Conservation (phyloP, 2,329 filamentous ascomycete species). For the Malbranchea cinnamomea region DNA sequence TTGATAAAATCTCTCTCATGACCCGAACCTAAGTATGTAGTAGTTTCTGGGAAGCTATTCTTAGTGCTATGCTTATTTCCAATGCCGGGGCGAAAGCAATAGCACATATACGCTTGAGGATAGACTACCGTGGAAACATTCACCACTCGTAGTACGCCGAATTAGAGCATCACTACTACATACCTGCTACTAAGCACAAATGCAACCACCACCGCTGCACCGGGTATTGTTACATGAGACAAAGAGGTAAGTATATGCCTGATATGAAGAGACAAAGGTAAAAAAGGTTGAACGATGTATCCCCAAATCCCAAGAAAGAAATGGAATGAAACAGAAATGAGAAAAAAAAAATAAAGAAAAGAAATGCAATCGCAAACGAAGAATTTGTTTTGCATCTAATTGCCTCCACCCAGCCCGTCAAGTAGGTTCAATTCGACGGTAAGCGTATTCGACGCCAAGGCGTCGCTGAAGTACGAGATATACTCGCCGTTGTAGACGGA, state of each 20-base stretch:
- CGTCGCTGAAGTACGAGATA: conserved; percentile 39
- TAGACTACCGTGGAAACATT: too few relatives aligned
- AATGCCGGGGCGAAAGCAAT: background rate
- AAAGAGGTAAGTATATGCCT: background rate
- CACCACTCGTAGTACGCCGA: too few relatives aligned
- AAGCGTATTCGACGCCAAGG: conserved; percentile 34
- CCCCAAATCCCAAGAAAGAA: background rate
- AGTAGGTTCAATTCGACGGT: conserved; percentile 31
- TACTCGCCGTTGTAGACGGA: conserved; percentile 34
- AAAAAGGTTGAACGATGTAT: conserved; percentile 2
- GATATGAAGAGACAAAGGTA: conserved; percentile 1
- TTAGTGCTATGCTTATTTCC: background rate
- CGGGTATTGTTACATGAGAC: too few relatives aligned
- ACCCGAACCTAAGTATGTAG: background rate
- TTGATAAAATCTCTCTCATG: conserved; percentile 9
- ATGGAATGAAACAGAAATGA: conserved; percentile 1
- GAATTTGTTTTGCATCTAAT: background rate
- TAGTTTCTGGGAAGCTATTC: background rate
- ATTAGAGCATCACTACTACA: too few relatives aligned
- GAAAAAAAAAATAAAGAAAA: conserved; percentile 1
- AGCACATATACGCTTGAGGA: too few relatives aligned
- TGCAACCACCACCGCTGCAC: too few relatives aligned
- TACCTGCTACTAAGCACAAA: too few relatives aligned
- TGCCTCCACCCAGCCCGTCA: conserved; percentile 14
- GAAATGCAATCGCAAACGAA: background rate